Percentiles rank a stretch among this genome's conserved stretches.
These are phyloP conservation scores for Spathaspora hagerdaliae DNA, from an alignment of 805 yeast genomes.

Conservation along the genomic window DNA sequence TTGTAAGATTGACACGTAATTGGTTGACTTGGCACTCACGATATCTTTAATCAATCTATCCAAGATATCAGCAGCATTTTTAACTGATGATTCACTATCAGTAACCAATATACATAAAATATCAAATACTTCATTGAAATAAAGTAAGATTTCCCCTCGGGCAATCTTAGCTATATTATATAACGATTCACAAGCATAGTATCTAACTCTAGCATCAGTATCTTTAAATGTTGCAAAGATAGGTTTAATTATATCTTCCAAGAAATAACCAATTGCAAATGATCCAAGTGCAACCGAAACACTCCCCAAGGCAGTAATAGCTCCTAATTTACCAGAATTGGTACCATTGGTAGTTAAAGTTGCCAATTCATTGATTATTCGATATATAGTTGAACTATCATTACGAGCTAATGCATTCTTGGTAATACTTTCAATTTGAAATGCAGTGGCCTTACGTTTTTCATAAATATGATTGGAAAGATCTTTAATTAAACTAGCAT, in stretches of 20 bases:
- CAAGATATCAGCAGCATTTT: conserved; percentile 90
- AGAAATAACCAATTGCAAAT: conserved; percentile 74
- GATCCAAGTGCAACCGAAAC: conserved; percentile 90
- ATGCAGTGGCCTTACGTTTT: conserved; percentile 45
- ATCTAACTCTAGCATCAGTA: conserved; percentile 94
- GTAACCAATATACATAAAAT: conserved; percentile 86
- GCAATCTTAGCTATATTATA: conserved; percentile 97
- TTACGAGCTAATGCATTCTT: conserved; percentile 61
- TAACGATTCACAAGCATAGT: conserved; percentile 93
- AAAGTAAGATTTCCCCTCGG: conserved; percentile 85
- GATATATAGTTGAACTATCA: conserved; percentile 56
- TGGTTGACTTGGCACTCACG: conserved; percentile 90
- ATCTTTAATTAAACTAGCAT: conserved; percentile 36
- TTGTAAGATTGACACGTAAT: conserved; percentile 72
- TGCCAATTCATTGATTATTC: conserved; percentile 70
- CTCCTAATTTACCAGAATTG: conserved; percentile 80
- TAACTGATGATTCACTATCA: conserved; percentile 85
- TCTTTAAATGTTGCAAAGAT: conserved; percentile 95
- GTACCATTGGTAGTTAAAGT: conserved; percentile 73
- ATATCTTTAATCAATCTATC: conserved; percentile 91
- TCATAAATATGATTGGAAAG: conserved; percentile 43
- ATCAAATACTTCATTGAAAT: conserved; percentile 93
- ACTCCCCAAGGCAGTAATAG: conserved; percentile 92
- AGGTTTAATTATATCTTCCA: conserved; percentile 86
- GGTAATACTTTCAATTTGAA: conserved; percentile 73